These are phyloP conservation scores for Dicorynia guianensis DNA, from an alignment of 306 rosid genomes.

Conservation along the genomic window DNA sequence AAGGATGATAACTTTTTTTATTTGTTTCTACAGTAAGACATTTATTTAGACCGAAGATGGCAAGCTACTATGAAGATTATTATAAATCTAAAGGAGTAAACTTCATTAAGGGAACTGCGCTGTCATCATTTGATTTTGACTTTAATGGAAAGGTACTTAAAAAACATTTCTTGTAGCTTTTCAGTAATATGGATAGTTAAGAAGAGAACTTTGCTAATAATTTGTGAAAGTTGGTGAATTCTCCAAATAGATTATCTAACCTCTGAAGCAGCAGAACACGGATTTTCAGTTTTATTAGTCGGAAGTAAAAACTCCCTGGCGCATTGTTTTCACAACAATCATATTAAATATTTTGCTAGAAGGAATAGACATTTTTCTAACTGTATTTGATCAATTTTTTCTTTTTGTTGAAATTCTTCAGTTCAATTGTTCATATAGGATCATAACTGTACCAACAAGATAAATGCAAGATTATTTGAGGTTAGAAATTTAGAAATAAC, in stretches of 20 bases:
- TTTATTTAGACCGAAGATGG: constrained; percentile 86
- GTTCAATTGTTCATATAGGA: constrained; percentile 34
- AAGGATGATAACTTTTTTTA: constrained; percentile 16
- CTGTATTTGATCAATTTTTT: constrained; percentile 39
- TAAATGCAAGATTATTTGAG: no score
- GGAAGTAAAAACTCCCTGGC: constrained; percentile 16
- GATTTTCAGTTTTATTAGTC: not conserved
- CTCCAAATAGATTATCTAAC: constrained; percentile 13
- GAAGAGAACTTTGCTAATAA: not conserved
- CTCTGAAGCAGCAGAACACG: constrained; percentile 13
- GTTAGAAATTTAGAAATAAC: not conserved
- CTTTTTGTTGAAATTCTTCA: constrained; percentile 30
- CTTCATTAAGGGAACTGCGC: constrained; percentile 86
- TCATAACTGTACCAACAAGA: constrained; percentile 37
- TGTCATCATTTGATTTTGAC: constrained; percentile 86
- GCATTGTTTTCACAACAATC: not conserved
- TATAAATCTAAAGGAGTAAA: constrained; percentile 84
- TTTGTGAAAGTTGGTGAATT: not conserved
- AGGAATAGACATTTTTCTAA: constrained; percentile 31
- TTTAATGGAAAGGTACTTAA: constrained; percentile 71
- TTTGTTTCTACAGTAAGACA: constrained; percentile 83
- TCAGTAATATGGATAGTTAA: constrained; percentile 14
- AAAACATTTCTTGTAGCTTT: not conserved
- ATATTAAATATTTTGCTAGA: not conserved
- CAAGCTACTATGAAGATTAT: constrained; percentile 86